phyloP scores from a whole-genome alignment of 371 early-diverging fungal species.

The Batrachochytrium dendrobatidis region DNA sequence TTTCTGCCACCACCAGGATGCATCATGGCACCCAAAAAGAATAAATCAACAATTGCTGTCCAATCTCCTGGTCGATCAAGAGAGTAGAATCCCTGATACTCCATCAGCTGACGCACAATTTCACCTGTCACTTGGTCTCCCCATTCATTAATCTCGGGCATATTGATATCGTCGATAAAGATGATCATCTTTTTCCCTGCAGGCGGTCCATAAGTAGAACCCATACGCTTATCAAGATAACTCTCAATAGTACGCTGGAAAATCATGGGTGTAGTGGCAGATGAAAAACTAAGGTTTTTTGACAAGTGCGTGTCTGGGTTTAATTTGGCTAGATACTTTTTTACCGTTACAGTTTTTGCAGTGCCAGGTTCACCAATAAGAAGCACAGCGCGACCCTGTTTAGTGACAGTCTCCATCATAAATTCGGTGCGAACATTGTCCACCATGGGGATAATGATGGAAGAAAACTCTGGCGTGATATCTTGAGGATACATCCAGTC shows the following conservation, averaged over 20 bases:
- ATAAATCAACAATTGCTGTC: constrained; percentile 54
- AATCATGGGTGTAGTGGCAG: constrained; percentile 56
- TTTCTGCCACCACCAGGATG: constrained; percentile 60
- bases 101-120: constrained; percentile 55
- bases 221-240: constrained; percentile 57
- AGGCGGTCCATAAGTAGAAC: constrained; percentile 57
- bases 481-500: constrained; percentile 50
- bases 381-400: constrained; percentile 46
- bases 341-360: constrained; percentile 54
- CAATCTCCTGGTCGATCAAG: constrained; percentile 57
- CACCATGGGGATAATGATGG: constrained; percentile 55
- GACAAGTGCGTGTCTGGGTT: constrained; percentile 46
- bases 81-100: constrained; percentile 55
- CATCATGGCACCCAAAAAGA: constrained; percentile 57
- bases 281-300: constrained; percentile 51
- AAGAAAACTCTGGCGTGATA: constrained; percentile 48
- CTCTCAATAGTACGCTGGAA: constrained; percentile 56
- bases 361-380: constrained; percentile 61
- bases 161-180: constrained; percentile 57
- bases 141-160: constrained; percentile 67
- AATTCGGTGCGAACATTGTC: constrained; percentile 58
- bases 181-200: constrained; percentile 59
- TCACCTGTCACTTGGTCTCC: constrained; percentile 60
- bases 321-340: constrained; percentile 46
- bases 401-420: constrained; percentile 45